phyloP scores from a whole-genome alignment of 2,329 filamentous ascomycete species.

The Sclerotinia nivalis region DNA sequence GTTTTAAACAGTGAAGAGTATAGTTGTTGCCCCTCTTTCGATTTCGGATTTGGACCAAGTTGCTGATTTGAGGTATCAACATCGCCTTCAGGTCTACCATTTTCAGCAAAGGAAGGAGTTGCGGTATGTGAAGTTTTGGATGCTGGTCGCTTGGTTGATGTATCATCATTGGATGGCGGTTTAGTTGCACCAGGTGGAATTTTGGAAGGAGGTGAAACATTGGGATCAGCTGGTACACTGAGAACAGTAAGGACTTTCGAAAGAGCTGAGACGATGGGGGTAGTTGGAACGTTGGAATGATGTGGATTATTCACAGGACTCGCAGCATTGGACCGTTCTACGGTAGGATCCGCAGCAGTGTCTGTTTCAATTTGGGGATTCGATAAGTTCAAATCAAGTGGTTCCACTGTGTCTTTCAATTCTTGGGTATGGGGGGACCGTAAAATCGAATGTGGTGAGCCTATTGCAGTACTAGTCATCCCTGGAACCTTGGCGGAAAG shows the following conservation, averaged over 20 bases:
- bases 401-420: too few species aligned
- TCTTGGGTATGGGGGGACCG: too few species aligned
- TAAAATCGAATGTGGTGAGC: too few species aligned
- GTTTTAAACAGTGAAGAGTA: neutral
- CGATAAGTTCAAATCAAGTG: too few species aligned
- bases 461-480: neutral
- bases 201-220: neutral
- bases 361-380: too few species aligned
- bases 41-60: neutral
- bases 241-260: neutral
- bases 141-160: neutral
- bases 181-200: neutral
- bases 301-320: too few species aligned
- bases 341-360: too few species aligned
- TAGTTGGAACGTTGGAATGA: neutral
- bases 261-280: neutral
- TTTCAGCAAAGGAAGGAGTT: neutral
- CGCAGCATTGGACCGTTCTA: too few species aligned
- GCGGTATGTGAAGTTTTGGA: neutral
- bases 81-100: neutral
- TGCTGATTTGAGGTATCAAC: neutral
- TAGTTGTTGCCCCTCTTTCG: neutral
- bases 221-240: neutral
- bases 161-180: neutral
- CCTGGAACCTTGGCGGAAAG: neutral